Base-by-base conservation (phyloP, 2,329 filamentous ascomycete genomes). In the Metarhizium sp. region DNA sequence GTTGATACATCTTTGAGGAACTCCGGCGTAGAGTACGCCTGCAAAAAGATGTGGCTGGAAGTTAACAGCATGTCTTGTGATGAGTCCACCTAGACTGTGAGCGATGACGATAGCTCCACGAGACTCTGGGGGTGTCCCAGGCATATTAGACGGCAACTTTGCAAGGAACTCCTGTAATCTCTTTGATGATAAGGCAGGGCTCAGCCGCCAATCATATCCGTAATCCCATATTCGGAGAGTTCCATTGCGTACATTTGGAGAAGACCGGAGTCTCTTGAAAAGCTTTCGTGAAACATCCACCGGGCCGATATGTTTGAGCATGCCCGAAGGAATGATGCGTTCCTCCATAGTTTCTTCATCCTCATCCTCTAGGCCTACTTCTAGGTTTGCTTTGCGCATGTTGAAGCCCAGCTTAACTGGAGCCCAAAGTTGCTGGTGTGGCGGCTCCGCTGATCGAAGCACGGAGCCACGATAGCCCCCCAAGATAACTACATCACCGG, bases 131-230 rank as follows among this genome's bases (percentile, higher is more conserved):
- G 78, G 72, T 0, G 75, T 74, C 8, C 73, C 77, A 3, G 78
- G 74, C 50, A 81, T 77, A 64, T 96, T 96, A 52, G 84, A 91
- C 0, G 87, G 87, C 1, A 97, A 75, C 2, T 72, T 76, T 64
- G 88, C 82, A 14, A 97, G 74, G 63, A 89, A 96, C 18, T 79
- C 72, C 40, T 86, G 81, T n/a, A 97, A 74, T 58, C 82, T 82
- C 49, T 78, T 76, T 3, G 88, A 91, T 0, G 94, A 78, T 1
- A 90, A 74, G 64, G 86, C 81, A 1, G 92, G 92, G 59, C 89
- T 94, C 43, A 96, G 74, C 16, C 92, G 81, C 92, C 92, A 97
- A 71, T 97, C 92, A 64, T 96, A 97, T 18, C 92, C 91, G 66
- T 92, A 97, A 63, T 96, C 87, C 76, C 91, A 91, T 1, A 96